Evolutionary conservation across 164 flowering plant genomes (phyloP).

Genomic region (Echeveria elegans): DNA sequence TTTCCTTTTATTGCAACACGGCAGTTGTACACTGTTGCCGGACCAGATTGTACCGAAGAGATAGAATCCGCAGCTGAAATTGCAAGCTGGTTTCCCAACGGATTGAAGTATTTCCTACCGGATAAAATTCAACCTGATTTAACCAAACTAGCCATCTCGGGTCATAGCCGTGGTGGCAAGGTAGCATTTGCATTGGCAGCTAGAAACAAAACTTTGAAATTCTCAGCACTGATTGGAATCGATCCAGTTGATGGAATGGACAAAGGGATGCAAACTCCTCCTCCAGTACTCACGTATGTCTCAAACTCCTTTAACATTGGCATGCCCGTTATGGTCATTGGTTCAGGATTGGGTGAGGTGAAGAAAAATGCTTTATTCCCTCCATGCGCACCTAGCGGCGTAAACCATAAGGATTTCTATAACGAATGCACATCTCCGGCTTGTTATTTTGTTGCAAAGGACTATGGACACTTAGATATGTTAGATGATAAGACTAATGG

Average conservation of each 20-base stretch:
- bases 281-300: constrained; percentile 59
- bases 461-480: constrained; percentile 84
- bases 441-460: constrained; percentile 57
- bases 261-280: constrained; percentile 67
- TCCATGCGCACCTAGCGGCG: constrained; percentile 82
- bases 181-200: constrained; percentile 63
- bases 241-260: constrained; percentile 93
- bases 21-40: constrained; percentile 47
- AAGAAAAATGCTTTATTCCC: constrained; percentile 54
- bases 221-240: constrained; percentile 66
- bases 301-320: constrained; percentile 54
- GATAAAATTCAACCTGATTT: constrained; percentile 32
- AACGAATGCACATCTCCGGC: constrained; percentile 51
- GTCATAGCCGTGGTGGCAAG: constrained; percentile 64
- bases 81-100: constrained; percentile 51
- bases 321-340: constrained; percentile 56
- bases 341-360: constrained; percentile 65
- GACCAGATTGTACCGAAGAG: constrained; percentile 48
- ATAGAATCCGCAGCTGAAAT: constrained; percentile 42
- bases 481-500: constrained; percentile 82
- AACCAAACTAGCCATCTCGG: constrained; percentile 48
- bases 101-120: constrained; percentile 41
- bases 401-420: constrained; percentile 66
- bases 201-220: constrained; percentile 24
- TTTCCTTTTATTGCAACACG: too few relatives aligned